Conservation (phyloP, 1,139 yeast species). For the Kodamaea alishanica region DNA sequence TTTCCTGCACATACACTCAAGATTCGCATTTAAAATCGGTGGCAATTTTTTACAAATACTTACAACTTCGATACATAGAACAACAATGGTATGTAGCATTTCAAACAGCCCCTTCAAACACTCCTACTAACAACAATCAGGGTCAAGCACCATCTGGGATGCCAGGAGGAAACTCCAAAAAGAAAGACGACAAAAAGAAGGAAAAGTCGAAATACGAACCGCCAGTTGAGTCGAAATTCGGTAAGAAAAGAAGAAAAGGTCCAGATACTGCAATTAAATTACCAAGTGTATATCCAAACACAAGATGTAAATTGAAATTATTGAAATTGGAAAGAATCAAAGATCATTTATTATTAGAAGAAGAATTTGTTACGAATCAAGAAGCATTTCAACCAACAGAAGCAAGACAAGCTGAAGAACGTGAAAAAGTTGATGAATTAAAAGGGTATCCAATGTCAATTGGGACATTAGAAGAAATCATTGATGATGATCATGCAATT, state of each 20-base stretch:
- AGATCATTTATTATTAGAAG: slow-evolving; percentile 91
- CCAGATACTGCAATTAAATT: slow-evolving; percentile 82
- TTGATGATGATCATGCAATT: slow-evolving; percentile 98
- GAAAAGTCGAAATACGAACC: slow-evolving; percentile 96
- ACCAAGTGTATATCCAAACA: slow-evolving; percentile 87
- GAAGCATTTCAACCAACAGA: slow-evolving; percentile 95
- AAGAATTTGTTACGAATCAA: slow-evolving; percentile 92
- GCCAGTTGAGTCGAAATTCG: slow-evolving; percentile 92
- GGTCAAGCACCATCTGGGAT: slow-evolving; percentile 83
- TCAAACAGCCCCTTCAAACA: not conserved
- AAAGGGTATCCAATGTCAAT: slow-evolving; percentile 97
- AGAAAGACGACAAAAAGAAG: slow-evolving; percentile 74
- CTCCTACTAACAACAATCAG: slow-evolving; percentile 27
- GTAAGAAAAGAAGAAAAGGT: slow-evolving; percentile 87
- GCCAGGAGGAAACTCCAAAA: slow-evolving; percentile 59
- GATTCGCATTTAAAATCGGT: not conserved
- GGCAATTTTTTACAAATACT: not conserved
- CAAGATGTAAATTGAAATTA: slow-evolving; percentile 87
- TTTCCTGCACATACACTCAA: too few species aligned
- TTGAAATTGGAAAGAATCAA: slow-evolving; percentile 93
- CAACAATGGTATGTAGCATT: slow-evolving; percentile 2
- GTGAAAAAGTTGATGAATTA: slow-evolving; percentile 90
- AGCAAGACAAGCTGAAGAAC: slow-evolving; percentile 93
- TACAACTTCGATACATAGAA: not conserved
- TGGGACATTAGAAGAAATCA: slow-evolving; percentile 94